phyloP scores from a whole-genome alignment of 805 yeast genomes.

The Saturnispora gosingensis region DNA sequence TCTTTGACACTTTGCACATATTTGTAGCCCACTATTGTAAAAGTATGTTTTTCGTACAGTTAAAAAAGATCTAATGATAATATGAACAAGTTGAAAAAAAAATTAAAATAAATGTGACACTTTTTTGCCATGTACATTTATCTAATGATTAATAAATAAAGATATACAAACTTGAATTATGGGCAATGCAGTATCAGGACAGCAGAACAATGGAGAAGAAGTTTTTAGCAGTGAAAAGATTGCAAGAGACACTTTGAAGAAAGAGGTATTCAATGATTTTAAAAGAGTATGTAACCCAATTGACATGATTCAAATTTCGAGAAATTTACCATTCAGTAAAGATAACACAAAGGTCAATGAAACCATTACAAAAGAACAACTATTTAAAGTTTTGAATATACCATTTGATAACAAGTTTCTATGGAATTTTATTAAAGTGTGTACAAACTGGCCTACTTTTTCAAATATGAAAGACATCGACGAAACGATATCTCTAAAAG shows the following conservation, averaged over 20 bases:
- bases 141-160: neutral
- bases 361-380: neutral
- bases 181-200: constrained; percentile 3
- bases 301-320: constrained; percentile 5
- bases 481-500: constrained; percentile 4
- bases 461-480: neutral
- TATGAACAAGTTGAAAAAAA: neutral
- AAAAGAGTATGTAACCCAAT: constrained; percentile 1
- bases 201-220: neutral
- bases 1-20: neutral
- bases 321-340: constrained; percentile 1
- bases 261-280: constrained; percentile 1
- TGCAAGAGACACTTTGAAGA: neutral
- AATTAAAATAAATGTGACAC: neutral
- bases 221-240: neutral
- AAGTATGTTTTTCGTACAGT: neutral
- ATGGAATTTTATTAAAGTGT: constrained; percentile 5
- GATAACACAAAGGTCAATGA: neutral
- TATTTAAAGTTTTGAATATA: neutral
- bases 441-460: constrained; percentile 10
- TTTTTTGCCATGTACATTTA: neutral
- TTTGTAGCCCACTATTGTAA: neutral
- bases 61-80: neutral
- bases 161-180: neutral
- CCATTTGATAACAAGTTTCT: constrained; percentile 15